Evolutionary conservation across 1,284 basidiomycete genomes (phyloP).

Genomic region (Mixia osmundae): DNA sequence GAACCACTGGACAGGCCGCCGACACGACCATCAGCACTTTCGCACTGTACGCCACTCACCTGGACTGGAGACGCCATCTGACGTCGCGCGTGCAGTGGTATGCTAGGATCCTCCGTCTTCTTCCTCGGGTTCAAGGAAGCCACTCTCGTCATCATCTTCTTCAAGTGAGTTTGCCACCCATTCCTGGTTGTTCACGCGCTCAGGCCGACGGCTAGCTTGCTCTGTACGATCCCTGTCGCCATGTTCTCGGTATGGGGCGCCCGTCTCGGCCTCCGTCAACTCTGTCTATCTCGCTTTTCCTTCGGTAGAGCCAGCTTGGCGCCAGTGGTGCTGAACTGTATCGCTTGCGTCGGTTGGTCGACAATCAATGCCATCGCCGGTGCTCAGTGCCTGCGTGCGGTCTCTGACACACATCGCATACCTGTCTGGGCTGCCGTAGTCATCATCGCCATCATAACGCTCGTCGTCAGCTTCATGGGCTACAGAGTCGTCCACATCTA

Average conservation of each 20-base stretch:
- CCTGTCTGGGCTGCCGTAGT: slow-evolving; percentile 21
- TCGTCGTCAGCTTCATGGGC: slow-evolving; percentile 25
- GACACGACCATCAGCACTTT: background rate
- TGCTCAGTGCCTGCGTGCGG: slow-evolving; percentile 19
- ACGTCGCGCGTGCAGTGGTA: too few species aligned
- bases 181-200: slow-evolving; percentile 33
- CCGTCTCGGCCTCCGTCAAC: slow-evolving; percentile 22
- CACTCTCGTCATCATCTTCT: slow-evolving; percentile 50
- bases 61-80: too few species aligned
- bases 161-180: slow-evolving; percentile 36
- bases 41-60: too few species aligned
- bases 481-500: slow-evolving; percentile 30
- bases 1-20: too few species aligned
- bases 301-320: slow-evolving; percentile 16
- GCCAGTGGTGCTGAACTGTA: slow-evolving; percentile 2
- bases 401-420: slow-evolving; percentile 18
- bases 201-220: slow-evolving; percentile 3
- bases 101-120: background rate
- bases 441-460: slow-evolving; percentile 19
- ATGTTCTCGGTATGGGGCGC: slow-evolving; percentile 21
- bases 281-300: slow-evolving; percentile 23
- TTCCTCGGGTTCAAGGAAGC: slow-evolving; percentile 30
- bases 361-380: slow-evolving; percentile 26
- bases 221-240: slow-evolving; percentile 19
- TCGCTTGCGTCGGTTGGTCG: slow-evolving; percentile 12